phyloP scores from a whole-genome alignment of 805 yeast genomes.

The Candida nonsorbophila region DNA sequence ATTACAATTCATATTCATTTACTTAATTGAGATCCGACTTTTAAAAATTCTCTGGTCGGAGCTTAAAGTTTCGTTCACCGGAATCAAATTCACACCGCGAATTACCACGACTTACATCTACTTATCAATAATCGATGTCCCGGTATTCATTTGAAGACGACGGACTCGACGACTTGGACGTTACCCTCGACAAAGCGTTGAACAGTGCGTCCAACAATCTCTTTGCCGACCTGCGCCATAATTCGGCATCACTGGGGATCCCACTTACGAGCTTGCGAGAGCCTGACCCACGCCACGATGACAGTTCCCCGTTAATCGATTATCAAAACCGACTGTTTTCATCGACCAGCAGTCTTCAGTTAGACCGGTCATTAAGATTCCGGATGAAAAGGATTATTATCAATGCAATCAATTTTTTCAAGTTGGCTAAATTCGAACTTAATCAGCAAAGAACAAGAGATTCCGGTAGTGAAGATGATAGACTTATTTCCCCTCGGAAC shows the following conservation, averaged over 20 bases:
- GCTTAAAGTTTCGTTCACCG: no score
- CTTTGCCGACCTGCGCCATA: conserved; percentile 19
- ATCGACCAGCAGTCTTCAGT: conserved; percentile 10
- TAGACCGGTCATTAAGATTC: background rate
- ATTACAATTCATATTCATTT: no score
- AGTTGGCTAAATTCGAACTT: conserved; percentile 20
- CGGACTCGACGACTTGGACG: conserved; percentile 60
- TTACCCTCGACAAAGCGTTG: conserved; percentile 61
- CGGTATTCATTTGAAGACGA: conserved; percentile 10
- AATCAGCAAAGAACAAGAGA: conserved; percentile 13
- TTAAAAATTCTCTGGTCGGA: no score
- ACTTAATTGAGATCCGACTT: no score
- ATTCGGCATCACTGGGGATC: conserved; percentile 21
- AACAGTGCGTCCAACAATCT: conserved; percentile 43
- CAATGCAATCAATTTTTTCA: conserved; percentile 13
- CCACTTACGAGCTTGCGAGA: conserved; percentile 24
- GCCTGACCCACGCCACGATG: conserved; percentile 12
- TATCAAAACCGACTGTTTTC: conserved; percentile 14
- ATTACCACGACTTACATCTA: no score
- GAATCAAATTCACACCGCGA: no score
- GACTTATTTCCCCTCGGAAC: conserved; percentile 37
- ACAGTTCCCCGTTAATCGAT: conserved; percentile 26
- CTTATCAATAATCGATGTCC: conserved; percentile 2
- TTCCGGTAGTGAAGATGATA: conserved; percentile 13
- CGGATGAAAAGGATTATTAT: conserved; percentile 4